phyloP scores from a whole-genome alignment of 2,329 filamentous ascomycete genomes.

The Colletotrichum euphorbiae region DNA sequence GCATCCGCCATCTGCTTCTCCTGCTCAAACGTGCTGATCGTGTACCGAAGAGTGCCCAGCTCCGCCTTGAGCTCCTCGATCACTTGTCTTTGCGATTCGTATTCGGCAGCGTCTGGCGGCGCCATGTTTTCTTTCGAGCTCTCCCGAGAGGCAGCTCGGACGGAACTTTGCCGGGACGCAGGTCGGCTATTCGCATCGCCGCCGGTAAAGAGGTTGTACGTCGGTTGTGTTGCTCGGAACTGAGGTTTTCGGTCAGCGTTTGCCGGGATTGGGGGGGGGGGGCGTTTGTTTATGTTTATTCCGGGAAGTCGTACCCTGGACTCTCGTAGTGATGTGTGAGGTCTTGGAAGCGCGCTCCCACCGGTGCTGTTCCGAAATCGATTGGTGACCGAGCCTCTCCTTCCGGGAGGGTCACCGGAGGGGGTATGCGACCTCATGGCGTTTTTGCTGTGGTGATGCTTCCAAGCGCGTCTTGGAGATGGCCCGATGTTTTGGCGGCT shows the following conservation, averaged over 20 bases:
- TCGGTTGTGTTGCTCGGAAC: constrained; percentile 65
- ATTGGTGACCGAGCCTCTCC: constrained; percentile 47
- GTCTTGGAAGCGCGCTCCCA: constrained; percentile 51
- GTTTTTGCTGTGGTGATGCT: constrained; percentile 44
- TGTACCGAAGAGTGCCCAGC: constrained; percentile 88
- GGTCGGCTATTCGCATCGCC: constrained; percentile 55
- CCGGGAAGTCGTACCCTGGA: constrained; percentile 52
- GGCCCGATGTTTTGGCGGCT: constrained; percentile 36
- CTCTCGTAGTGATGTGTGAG: constrained; percentile 51
- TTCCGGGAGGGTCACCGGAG: constrained; percentile 46
- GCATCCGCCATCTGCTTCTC: constrained; percentile 85
- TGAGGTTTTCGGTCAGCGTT: constrained; percentile 45
- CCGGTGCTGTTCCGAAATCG: constrained; percentile 53
- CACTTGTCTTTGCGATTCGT: constrained; percentile 66
- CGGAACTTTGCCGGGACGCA: constrained; percentile 57
- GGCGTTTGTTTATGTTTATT: constrained; percentile 30
- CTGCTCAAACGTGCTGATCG: constrained; percentile 86
- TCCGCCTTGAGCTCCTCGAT: constrained; percentile 89
- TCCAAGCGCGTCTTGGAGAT: constrained; percentile 31
- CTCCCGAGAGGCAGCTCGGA: constrained; percentile 63
- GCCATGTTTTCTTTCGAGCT: constrained; percentile 71
- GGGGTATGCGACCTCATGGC: constrained; percentile 45
- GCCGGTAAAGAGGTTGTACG: constrained; percentile 70
- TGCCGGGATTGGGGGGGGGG: constrained; percentile 1
- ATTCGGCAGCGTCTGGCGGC: constrained; percentile 68